Base-by-base conservation (phyloP, 768 basidiomycete genomes). In the Pholiota microspora region DNA sequence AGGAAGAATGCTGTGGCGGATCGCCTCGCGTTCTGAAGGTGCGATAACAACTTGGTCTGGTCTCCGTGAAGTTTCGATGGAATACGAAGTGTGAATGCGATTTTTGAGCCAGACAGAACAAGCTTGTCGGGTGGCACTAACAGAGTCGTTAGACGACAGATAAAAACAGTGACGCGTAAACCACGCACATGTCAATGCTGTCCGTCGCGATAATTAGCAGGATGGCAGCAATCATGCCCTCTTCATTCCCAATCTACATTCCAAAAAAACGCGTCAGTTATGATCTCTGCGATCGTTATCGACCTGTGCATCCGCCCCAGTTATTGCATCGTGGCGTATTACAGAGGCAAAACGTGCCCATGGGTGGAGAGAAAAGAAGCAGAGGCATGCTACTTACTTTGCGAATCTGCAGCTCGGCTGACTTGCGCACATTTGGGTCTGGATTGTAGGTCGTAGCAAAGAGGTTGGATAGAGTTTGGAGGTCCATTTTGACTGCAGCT, bases 91-190 rank as follows among this genome's bases (percentile, higher is more conserved):
- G 53, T 82, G 79, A 56, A 95, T 83, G 63, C 94, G 88, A 69
- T 96, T 96, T 73, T 96, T 96, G 63, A 95, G 77, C 81, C 88
- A 96, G 18, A 96, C 89, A 12, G 88, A 80, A 60, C 88, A 86
- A 0, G 93, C 88, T 63, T 94, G 91, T 35, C 92, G 89, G 52
- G 88, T 91, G 23, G 89, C 79, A 54, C 89, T 92, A 49, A 45
- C 31, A 16, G 10, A 31, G 23, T 36, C 5, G 34, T 38, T 9
- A 24, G 27, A 21, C 36, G 28, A 23, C 34, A 38, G 32, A 13
- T 40, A 56, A 21, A 50, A 31, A 50, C 34, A 40, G 51, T 54
- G 60, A 66, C 62, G 72, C 74, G 77, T 74, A 74, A 34, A 47
- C 66, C 62, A 82, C 85, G 77, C 65, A 94, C 86, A 83, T 73